Evolutionary conservation across 1,139 yeast species (phyloP), one percentile per base, ranked within the genome.

Genomic region (Blastobotrys proliferans): DNA sequence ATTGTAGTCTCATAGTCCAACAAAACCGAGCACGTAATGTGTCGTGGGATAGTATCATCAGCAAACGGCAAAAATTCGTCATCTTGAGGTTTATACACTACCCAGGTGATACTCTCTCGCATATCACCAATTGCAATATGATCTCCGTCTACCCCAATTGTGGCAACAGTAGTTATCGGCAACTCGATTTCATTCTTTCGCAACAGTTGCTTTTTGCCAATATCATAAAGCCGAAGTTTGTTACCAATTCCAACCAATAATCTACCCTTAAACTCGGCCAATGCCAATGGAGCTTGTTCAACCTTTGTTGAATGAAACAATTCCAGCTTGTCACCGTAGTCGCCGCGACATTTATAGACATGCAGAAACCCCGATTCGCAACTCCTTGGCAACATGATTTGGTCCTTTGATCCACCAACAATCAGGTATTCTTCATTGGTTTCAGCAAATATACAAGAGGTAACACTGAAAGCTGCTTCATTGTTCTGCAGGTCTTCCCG

Each of bases 191-290:
- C 46, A 0, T 82, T 69, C 57, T 86, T 86, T 43, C 83, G 73
- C 43, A 92, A 69, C 30, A 92, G 67, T 57, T 88, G 97, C 51
- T 81, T 83, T 52, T 73, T 73, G 1, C 98, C 98, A 28, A 88
- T 51, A 30, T 82, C 94, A 58, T 75, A 88, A 6, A 86, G 55
- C 17, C 87, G 67, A 24, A 92, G 32, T 25, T 64, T 62, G 39
- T 73, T 70, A 0, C 73, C 74, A 44, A 76, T 56, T 0, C 86
- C 94, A 0, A 76, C 82, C 1, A 88, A 61, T 1, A 88, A 59
- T 50, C 72, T 70, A 0, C 83, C 85, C 33, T 79, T 75, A 60
- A 84, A 88, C 13, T 68, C 66, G 1, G 63, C 51, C 58, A 90
- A 54, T 0, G 83, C 70, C 24, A 70, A 53, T 0, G 82, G 79